Evolutionary conservation across 345 rosid genomes (phyloP), one percentile per base, ranked within the genome.

Genomic region (Populus nigra): DNA sequence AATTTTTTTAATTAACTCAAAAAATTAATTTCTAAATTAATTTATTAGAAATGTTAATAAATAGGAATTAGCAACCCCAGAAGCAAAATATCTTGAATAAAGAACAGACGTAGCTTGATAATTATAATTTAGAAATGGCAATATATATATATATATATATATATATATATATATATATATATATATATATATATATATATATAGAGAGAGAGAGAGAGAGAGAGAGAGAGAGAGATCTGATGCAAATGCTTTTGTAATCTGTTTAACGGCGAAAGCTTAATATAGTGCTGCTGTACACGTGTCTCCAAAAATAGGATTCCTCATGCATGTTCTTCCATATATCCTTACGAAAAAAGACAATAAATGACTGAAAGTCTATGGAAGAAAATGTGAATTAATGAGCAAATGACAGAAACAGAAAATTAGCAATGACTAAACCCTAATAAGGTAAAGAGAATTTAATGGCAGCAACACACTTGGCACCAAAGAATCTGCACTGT

Each of bases 401-500:
- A 15, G 15, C 35, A 63, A 63, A 63, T 25, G 31, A 63, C 15
- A 11, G 23, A 23, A 63, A 0, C 15, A 1, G 8, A n/a, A 39
- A 39, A 71, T 29, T 18, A 3, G 75, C 20, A 25, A 75, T 27
- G 35, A 13, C 29, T 10, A 38, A 63, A 27, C 5, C 66, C 57
- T 69, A 61, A 59, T 18, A 9, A 38, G 65, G 53, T 4, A 16
- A 45, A 9, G 1, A 47, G 72, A 50, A 78, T 65, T 55, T 25
- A 73, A 39, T 12, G 15, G 4, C 13, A 33, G 20, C 5, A 35
- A 15, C 25, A 78, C 73, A 65, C 68, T 29, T 78, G 81, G 72
- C 66, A 12, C 8, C 7, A 47, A 16, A 16, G 31, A 77, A 70
- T 63, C 75, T 45, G 41, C 69, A 33, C 70, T 13, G 7, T 39